phyloP scores from a whole-genome alignment of 345 rosid genomes.

The Brassica incana region DNA sequence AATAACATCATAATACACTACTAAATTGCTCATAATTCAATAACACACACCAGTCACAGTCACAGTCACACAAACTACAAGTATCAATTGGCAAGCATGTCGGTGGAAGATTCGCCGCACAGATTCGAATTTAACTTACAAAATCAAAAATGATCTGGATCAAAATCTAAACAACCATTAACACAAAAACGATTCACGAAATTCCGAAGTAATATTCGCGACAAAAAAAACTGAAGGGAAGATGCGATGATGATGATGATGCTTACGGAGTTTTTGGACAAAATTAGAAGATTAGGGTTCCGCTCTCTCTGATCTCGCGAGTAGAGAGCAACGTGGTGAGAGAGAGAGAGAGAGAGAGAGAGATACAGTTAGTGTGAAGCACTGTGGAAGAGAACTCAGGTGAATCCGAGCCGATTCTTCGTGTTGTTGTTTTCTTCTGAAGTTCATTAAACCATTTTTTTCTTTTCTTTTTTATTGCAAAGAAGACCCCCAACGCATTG shows the following conservation, averaged over 20 bases:
- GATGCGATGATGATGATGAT: neutral
- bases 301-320: constrained; percentile 11
- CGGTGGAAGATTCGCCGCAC: constrained; percentile 8
- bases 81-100: neutral
- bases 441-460: no score
- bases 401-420: no score
- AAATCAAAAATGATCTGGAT: neutral
- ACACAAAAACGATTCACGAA: neutral
- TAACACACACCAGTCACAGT: neutral
- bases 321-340: neutral
- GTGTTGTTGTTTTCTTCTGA: no score
- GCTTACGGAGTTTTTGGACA: constrained; percentile 27
- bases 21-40: constrained; percentile 2
- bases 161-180: constrained; percentile 3
- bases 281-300: constrained; percentile 13
- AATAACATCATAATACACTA: no score
- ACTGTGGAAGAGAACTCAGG: no score
- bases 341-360: neutral
- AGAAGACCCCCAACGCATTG: no score
- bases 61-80: neutral
- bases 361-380: no score
- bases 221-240: neutral
- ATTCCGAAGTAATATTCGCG: constrained; percentile 4
- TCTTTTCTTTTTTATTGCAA: no score
- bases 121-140: neutral